These are phyloP conservation scores for Linnemannia elongata DNA, from an alignment of 192 early-diverging fungal genomes.

Conservation along the genomic window DNA sequence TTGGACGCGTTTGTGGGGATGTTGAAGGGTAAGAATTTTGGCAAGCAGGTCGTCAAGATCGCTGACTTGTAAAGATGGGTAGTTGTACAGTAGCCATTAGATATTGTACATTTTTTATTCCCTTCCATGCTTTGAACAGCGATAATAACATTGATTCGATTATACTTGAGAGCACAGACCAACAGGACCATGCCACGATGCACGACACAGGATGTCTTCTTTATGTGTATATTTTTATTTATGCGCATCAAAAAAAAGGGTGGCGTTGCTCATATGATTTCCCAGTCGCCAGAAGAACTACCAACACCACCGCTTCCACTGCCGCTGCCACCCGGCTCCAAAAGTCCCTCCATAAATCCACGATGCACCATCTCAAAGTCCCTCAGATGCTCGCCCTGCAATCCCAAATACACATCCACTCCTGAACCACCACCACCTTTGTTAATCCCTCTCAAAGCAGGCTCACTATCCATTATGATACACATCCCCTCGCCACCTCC, in stretches of 20 bases:
- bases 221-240: background rate
- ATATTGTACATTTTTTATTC: too few relatives aligned
- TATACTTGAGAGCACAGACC: background rate
- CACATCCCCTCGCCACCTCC: slow-evolving; percentile 56
- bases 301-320: background rate
- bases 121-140: too few relatives aligned
- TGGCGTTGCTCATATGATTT: background rate
- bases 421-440: slow-evolving; percentile 6
- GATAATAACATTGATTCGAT: too few relatives aligned
- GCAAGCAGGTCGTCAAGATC: slow-evolving; percentile 73
- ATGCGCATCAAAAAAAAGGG: background rate
- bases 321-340: slow-evolving; percentile 11
- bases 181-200: background rate
- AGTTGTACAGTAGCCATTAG: background rate
- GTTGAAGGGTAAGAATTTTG: slow-evolving; percentile 77
- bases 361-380: slow-evolving; percentile 50
- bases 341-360: slow-evolving; percentile 50
- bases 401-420: slow-evolving; percentile 51
- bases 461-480: slow-evolving; percentile 45
- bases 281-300: slow-evolving; percentile 14
- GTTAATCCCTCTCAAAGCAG: background rate
- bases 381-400: slow-evolving; percentile 45
- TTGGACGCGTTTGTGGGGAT: slow-evolving; percentile 72
- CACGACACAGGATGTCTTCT: too few relatives aligned
- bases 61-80: slow-evolving; percentile 54